A percentile compares a stretch with the other conserved stretches of the same genome.
phyloP scores from a whole-genome alignment of 805 yeast species.

The Nakazawaea siamensis region DNA sequence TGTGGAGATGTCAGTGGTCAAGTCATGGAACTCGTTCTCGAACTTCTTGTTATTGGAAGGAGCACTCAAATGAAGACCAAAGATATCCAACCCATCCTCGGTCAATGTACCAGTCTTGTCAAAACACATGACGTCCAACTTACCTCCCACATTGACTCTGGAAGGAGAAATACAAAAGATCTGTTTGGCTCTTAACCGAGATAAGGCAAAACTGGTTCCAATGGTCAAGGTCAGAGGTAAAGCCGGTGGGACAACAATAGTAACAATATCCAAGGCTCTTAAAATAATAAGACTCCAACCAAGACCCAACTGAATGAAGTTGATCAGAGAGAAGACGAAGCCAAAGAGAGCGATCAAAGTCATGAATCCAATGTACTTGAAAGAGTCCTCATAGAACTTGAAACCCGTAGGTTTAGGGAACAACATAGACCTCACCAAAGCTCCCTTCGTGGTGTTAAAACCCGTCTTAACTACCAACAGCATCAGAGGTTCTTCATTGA shows the following conservation, averaged over 20 bases:
- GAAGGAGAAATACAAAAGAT: constrained; percentile 93
- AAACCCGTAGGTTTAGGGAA: constrained; percentile 94
- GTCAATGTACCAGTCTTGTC: constrained; percentile 98
- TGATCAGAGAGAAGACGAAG: constrained; percentile 72
- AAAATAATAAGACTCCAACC: constrained; percentile 63
- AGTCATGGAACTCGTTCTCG: constrained; percentile 19
- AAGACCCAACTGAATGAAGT: constrained; percentile 72
- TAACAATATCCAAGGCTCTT: constrained; percentile 87
- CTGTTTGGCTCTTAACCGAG: constrained; percentile 56
- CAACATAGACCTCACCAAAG: constrained; percentile 88
- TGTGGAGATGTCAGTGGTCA: constrained; percentile 25
- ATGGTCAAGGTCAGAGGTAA: constrained; percentile 95
- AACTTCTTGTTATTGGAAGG: constrained; percentile 18
- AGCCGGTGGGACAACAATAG: constrained; percentile 98
- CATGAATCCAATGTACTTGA: constrained; percentile 95
- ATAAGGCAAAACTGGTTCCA: constrained; percentile 89
- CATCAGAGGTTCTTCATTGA: constrained; percentile 67
- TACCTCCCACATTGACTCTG: constrained; percentile 93
- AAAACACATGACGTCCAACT: constrained; percentile 81
- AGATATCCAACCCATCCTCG: constrained; percentile 90
- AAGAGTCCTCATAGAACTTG: constrained; percentile 90
- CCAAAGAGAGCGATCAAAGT: constrained; percentile 77
- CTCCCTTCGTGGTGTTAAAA: constrained; percentile 92
- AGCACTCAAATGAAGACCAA: constrained; percentile 39
- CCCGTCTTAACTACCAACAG: constrained; percentile 90